Base-by-base conservation (phyloP, 1,284 basidiomycete genomes). In the Microbotryomycetes sp. region DNA sequence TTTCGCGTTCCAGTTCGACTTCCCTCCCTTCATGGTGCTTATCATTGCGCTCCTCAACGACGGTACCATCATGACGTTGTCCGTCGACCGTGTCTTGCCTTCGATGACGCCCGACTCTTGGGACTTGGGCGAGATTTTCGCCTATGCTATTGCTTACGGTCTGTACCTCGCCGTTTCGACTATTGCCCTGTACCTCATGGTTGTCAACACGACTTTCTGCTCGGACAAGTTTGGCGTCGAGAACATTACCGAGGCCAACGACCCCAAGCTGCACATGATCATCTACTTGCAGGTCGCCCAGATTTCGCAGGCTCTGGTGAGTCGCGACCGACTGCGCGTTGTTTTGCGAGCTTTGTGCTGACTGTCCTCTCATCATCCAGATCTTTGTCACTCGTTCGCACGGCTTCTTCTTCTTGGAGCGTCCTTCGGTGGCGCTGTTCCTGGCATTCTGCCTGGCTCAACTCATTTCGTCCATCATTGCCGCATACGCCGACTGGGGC, bases 21-120 rank as follows among this genome's bases (percentile, higher is more conserved):
- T 97, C 89, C 93, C 93, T 73, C 91, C 93, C 18, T 97, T 97
- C 85, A 97, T 97, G 93, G 86, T 97, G 68, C 87, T 97, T 77
- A 89, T 97, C 78, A 94, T 97, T 70, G 92, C 93, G 64, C 82
- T 97, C 56, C 81, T 97, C 71, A 97, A 97, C 79, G 93, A 97
- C 76, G 93, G 93, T 78, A 96, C 93, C 70, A 94, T 97, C 83
- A 97, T 97, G 92, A 97, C 93, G 13, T 83, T 97, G 68, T 96
- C 91, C 29, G 88, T 97, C 64, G 67, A 97, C 78, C 91, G 93
- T 78, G 93, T 97, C 66, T 79, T 97, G 73, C 93, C 93, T 52
- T 92, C 89, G 54, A 87, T 81, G 77, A 87, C 87, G 59, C 76
- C 76, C 57, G 92, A 97, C 78, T 87, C 87, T 72, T 97, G 93